phyloP scores from a whole-genome alignment of 345 rosid genomes.

The Citrus inodora region DNA sequence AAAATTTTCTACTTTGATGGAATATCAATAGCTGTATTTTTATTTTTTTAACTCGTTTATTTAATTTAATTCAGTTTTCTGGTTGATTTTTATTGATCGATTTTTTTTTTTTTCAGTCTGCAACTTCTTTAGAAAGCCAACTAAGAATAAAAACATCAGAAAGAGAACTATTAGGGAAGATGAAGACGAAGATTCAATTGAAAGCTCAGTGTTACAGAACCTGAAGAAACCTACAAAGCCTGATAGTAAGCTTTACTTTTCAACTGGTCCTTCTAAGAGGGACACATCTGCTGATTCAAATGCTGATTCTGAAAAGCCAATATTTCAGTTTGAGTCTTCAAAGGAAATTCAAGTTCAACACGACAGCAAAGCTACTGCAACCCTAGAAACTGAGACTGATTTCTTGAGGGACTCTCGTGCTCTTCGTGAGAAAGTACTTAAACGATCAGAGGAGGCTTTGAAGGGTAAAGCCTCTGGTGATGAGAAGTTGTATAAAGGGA shows the following conservation, averaged over 20 bases:
- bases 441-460: slow-evolving; percentile 59
- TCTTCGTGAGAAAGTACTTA: slow-evolving; percentile 77
- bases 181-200: slow-evolving; percentile 51
- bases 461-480: slow-evolving; percentile 52
- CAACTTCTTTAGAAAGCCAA: slow-evolving; percentile 72
- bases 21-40: background rate
- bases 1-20: background rate
- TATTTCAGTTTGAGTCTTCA: slow-evolving; percentile 79
- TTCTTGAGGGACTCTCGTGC: slow-evolving; percentile 76
- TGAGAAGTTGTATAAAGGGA: slow-evolving; percentile 73
- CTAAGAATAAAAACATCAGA: slow-evolving; percentile 65
- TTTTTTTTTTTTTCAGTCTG: slow-evolving; percentile 46
- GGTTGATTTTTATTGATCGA: background rate
- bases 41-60: background rate
- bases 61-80: background rate
- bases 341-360: slow-evolving; percentile 84
- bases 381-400: slow-evolving; percentile 86
- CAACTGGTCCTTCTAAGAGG: slow-evolving; percentile 59
- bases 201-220: slow-evolving; percentile 40
- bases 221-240: slow-evolving; percentile 51
- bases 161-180: slow-evolving; percentile 49
- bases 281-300: slow-evolving; percentile 21
- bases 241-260: slow-evolving; percentile 59
- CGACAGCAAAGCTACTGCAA: slow-evolving; percentile 79
- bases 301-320: slow-evolving; percentile 27